Evolutionary conservation across 106 monocot species (phyloP).

Genomic region (Cymbidium sinense): DNA sequence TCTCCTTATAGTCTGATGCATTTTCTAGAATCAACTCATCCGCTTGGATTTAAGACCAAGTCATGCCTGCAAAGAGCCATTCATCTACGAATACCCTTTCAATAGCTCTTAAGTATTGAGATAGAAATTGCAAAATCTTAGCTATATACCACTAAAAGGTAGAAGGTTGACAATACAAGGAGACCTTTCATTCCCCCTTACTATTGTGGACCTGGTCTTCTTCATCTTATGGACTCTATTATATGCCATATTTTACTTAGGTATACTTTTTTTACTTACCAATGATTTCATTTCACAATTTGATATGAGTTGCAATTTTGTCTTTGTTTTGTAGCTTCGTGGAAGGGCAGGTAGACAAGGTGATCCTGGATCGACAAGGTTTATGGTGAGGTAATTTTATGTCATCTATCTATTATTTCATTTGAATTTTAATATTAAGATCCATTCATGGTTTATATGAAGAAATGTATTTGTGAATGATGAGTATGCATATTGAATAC

Average conservation of each 20-base stretch:
- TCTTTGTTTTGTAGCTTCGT: constrained; percentile 44
- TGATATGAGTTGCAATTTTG: not conserved
- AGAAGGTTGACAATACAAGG: not conserved
- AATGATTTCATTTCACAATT: not conserved
- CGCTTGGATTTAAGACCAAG: not conserved
- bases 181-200: not conserved
- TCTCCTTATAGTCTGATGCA: too few species aligned
- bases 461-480: not conserved
- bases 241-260: not conserved
- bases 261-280: not conserved
- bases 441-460: not conserved
- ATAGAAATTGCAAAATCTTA: not conserved
- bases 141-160: not conserved
- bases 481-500: not conserved
- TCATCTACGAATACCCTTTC: not conserved
- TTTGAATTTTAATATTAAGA: not conserved
- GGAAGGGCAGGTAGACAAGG: constrained; percentile 98
- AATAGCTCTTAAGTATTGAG: not conserved
- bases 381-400: constrained; percentile 86
- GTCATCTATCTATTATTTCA: not conserved
- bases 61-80: not conserved
- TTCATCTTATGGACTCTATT: not conserved
- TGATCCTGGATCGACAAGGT: constrained; percentile 98
- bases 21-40: not conserved
- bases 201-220: not conserved